Conservation (phyloP, 441 rosid species). For the Hura crepitans region DNA sequence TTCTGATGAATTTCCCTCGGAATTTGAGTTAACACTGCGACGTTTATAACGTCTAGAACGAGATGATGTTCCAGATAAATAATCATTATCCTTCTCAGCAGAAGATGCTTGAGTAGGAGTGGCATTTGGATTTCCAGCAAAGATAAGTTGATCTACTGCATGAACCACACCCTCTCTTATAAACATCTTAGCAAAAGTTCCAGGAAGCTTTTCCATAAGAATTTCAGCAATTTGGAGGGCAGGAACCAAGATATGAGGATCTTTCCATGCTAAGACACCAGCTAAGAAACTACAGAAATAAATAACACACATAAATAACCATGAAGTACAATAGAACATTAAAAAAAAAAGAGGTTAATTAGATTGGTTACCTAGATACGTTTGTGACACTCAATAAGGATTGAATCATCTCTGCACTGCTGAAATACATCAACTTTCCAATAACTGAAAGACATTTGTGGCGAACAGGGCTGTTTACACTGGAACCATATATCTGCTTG, state of each 20-base stretch:
- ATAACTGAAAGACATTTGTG: constrained; percentile 96
- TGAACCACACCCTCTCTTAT: constrained; percentile 98
- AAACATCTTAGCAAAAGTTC: constrained; percentile 88
- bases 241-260: constrained; percentile 97
- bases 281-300: constrained; percentile 71
- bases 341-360: constrained; percentile 12
- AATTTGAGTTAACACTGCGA: constrained; percentile 58
- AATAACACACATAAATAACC: constrained; percentile 22
- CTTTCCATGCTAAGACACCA: constrained; percentile 99
- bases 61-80: constrained; percentile 58
- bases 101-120: constrained; percentile 46
- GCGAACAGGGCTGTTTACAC: constrained; percentile 92
- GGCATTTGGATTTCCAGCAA: constrained; percentile 55
- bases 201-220: constrained; percentile 99
- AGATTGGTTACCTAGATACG: constrained; percentile 69
- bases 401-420: constrained; percentile 87
- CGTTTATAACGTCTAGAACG: constrained; percentile 93
- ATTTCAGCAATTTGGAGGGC: constrained; percentile 97
- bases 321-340: background rate
- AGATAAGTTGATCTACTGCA: constrained; percentile 92
- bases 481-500: constrained; percentile 94
- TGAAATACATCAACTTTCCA: constrained; percentile 95
- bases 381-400: constrained; percentile 77
- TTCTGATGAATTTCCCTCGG: constrained; percentile 64
- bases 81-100: constrained; percentile 73